Evolutionary conservation across 2,329 filamentous ascomycete genomes (phyloP), one percentile per base, ranked within the genome.

Genomic region (Arthrobotrys conoides): DNA sequence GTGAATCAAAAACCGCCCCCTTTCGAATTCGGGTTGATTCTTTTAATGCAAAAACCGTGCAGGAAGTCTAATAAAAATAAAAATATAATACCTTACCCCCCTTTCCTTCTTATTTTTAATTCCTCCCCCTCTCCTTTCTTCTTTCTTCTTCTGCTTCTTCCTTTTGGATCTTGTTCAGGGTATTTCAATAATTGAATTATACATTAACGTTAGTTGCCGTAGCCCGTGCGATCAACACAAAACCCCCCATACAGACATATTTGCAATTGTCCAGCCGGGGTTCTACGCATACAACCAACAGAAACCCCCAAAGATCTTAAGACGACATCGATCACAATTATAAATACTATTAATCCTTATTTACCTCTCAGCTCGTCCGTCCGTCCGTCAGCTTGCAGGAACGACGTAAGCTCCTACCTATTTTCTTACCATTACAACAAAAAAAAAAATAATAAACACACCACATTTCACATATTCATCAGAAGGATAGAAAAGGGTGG

Each of bases 301-400:
- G 63, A 49, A 71, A 30, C 10, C 9, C 27, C 12, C n/a, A 18
- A 33, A 18, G 5, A 16, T 24, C 16, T 14, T 2, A 44, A 44
- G 38, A n/a, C 6, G 18, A 16, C 44, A 41, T 41, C 38, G 12
- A 9, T n/a, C 16, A n/a, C 38, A 16, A 57, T 69, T 70, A 76
- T 76, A 76, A 76, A 76, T 76, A 76, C 27, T 30, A 30, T n/a
- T n/a, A 30, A 30, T 30, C 3, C 27, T 30, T 30, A 30, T 30
- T n/a, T 30, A 30, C 6, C 27, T 30, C 27, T 30, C 27, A 30
- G 27, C 27, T 30, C 27, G 27, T 30, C 27, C n/a, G 51, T 30
- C n/a, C 22, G 5, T n/a, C 36, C 20, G 18, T 44, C 48, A 22
- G 49, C 36, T 59, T 63, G 53, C 44, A 71, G 53, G 44, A n/a